Evolutionary conservation across 202 grass and related monocot genomes (phyloP).

Genomic region (Bolboschoenoplectus hybrid): DNA sequence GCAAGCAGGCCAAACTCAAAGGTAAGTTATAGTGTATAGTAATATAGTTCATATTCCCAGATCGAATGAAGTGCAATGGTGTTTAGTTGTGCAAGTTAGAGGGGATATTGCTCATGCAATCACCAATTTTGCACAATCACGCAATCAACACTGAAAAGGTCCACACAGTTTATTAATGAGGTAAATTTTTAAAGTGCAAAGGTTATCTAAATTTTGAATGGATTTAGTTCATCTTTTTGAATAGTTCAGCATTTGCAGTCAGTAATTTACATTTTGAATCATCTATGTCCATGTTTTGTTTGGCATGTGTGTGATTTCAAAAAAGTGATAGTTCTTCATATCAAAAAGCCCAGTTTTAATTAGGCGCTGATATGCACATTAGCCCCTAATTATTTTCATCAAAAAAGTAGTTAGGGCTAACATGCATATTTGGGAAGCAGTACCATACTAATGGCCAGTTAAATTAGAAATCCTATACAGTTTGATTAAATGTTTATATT

Average conservation of each 20-base stretch:
- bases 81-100: background rate
- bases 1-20: background rate
- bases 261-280: background rate
- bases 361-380: background rate
- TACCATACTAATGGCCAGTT: background rate
- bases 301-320: background rate
- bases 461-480: background rate
- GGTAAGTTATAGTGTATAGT: background rate
- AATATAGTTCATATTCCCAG: background rate
- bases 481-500: conserved; percentile 14
- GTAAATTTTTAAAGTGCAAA: background rate
- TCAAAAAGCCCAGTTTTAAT: background rate
- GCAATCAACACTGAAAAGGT: background rate
- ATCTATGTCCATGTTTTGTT: background rate
- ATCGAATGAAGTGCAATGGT: background rate
- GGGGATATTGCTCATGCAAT: background rate
- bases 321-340: background rate
- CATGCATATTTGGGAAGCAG: background rate
- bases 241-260: conserved; percentile 11
- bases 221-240: conserved; percentile 10
- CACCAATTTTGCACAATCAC: background rate
- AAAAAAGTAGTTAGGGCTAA: background rate
- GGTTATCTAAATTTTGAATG: background rate
- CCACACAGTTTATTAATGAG: background rate
- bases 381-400: background rate